Conservation (phyloP, 129 eudicot species). For the Arctium lappa region DNA sequence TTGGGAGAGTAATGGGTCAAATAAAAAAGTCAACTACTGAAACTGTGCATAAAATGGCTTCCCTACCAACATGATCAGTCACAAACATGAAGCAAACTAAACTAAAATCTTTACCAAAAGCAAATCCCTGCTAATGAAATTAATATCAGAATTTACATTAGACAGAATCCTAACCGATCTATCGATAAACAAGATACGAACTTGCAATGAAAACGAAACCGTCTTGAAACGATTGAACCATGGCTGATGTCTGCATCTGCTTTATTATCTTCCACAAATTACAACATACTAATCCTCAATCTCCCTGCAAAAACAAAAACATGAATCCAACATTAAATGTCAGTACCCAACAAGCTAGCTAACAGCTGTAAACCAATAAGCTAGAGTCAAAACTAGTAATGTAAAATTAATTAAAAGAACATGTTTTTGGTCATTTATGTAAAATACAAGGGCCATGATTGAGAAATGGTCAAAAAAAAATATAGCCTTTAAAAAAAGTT, state of each 20-base stretch:
- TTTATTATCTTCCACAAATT: constrained; percentile 3
- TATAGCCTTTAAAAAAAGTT: not conserved
- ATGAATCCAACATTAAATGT: too few relatives aligned
- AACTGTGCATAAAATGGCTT: constrained; percentile 24
- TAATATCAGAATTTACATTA: constrained; percentile 20
- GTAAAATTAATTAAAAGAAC: too few relatives aligned
- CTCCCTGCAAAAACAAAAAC: constrained; percentile 22
- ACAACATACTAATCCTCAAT: constrained; percentile 14
- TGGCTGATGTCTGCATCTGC: not conserved
- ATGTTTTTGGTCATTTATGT: not conserved
- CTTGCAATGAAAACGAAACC: not conserved
- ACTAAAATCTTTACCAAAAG: constrained; percentile 13
- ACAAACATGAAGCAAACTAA: constrained; percentile 1
- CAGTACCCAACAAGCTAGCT: too few relatives aligned
- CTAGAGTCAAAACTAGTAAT: too few relatives aligned
- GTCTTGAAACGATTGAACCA: not conserved
- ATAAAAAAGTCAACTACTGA: not conserved
- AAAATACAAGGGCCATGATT: not conserved
- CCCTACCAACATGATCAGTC: constrained; percentile 3
- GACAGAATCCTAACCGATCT: constrained; percentile 10
- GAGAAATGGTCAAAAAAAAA: not conserved
- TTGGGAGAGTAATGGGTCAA: not conserved
- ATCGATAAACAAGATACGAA: not conserved
- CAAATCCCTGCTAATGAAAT: constrained; percentile 19
- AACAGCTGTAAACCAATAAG: too few relatives aligned